Evolutionary conservation across 2,329 filamentous ascomycete genomes (phyloP), one percentile per base, ranked within the genome.

Genomic region (Nemania sp.): DNA sequence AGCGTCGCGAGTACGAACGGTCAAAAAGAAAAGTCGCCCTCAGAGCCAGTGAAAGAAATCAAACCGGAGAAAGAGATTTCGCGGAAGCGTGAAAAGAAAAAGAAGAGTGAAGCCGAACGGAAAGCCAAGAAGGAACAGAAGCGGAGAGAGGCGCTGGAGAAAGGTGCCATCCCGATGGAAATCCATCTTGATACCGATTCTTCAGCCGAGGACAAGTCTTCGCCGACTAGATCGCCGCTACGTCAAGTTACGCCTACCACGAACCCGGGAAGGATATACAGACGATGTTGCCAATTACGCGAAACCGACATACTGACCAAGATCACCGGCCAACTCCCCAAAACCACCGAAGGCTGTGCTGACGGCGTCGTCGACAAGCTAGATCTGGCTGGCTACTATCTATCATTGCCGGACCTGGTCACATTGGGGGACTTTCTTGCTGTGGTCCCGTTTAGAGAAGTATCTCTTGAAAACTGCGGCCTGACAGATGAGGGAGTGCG

Each of bases 21-120:
- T 34, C 70, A 63, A 37, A 67, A 66, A 41, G 66, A 54, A 54
- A 71, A 52, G 50, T 57, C 57, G 36, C 59, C 59, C 23, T 49
- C 61, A 7, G 54, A 70, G 34, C 66, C 65, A 43, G 67, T 67
- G 39, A 71, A 75, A 20, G 62, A 62, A 28, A 49, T 61, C 4
- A 65, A 65, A 49, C 53, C 63, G 14, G 68, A 68, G 61, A 75
- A 73, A 68, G 81, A 72, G 26, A 76, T 73, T 1, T 84, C 78
- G 6, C 86, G 86, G 64, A 97, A 95, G 73, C 94, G 91, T 72
- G 92, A 97, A 68, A 97, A 96, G 78, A 97, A 97, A 75, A 96
- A 96, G 76, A 86, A 88, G 61, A 96, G 90, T 34, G 93, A 97
- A 68, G 91, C 93, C 55, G 93, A 97, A 71, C 81, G 92, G 36